Conservation (phyloP, 441 rosid genomes). For the Jatropha podagrica region DNA sequence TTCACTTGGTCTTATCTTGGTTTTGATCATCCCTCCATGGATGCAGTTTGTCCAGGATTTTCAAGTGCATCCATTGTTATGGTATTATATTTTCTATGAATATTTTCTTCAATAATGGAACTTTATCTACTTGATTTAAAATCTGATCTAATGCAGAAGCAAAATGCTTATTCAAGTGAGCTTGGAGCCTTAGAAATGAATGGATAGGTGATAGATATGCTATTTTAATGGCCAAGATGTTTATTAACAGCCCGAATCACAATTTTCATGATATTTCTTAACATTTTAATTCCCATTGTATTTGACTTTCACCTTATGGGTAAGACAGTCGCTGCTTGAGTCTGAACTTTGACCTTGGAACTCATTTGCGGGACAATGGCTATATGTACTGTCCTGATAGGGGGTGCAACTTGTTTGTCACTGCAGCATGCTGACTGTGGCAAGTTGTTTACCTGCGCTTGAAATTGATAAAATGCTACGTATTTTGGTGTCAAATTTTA, state of each 20-base stretch:
- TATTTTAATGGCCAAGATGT: neutral
- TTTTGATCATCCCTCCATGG: slow-evolving; percentile 67
- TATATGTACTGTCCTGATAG: neutral
- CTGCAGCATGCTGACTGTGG: neutral
- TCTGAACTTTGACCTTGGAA: neutral
- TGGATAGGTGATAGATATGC: neutral
- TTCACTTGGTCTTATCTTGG: slow-evolving; percentile 51
- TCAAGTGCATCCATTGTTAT: slow-evolving; percentile 69
- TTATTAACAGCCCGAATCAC: neutral
- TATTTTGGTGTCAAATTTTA: neutral
- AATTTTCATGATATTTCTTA: neutral
- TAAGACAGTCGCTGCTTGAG: neutral
- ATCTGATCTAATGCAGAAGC: neutral
- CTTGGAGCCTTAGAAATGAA: slow-evolving; percentile 4
- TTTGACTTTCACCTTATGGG: neutral
- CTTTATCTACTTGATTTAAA: slow-evolving; percentile 1
- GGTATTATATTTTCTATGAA: slow-evolving; percentile 44
- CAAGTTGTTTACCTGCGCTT: neutral
- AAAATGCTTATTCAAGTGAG: neutral
- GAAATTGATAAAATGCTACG: neutral
- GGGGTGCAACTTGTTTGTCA: neutral
- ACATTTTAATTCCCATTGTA: neutral
- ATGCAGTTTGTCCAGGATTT: slow-evolving; percentile 80
- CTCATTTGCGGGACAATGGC: neutral
- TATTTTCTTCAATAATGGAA: neutral